Base-by-base conservation (phyloP, 2,329 filamentous ascomycete genomes). In the Neopestalotiopsis rosae region DNA sequence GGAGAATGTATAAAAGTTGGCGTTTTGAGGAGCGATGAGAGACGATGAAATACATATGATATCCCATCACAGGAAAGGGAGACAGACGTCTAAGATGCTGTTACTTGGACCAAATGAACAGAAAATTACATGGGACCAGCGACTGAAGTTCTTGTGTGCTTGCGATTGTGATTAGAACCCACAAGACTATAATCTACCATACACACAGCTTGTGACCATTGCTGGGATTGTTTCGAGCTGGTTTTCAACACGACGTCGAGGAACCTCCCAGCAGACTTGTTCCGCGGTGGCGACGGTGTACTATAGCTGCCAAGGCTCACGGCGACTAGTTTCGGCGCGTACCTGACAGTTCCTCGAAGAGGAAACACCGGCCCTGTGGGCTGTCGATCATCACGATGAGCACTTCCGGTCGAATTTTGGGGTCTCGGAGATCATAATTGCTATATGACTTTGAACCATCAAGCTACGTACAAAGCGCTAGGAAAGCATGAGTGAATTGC, bases 281-380 rank as follows among this genome's bases (percentile, higher is more conserved):
- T 28, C 24, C 24, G 3, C 24, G 24, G 24, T 28, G 24, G 24
- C 24, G 24, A 28, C 24, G 24, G 24, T 28, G 24, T 28, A 28
- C 3, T 28, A 28, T 28, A 59, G 32, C 59, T 62, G 30, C 59
- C 59, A 62, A 62, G 59, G 32, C 40, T 20, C 13, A 62, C 10
- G 12, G 24, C 9, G 28, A 34, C 30, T 62, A 40, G 32, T 40
- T 12, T 34, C 59, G 59, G 32, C 32, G 20, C n/a, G 59, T 62
- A 62, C 59, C 59, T 62, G 59, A 42, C 59, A n/a, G 30, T 40
- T 62, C 30, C 59, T 34, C 30, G 40, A 40, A 42, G 59, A 62
- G 59, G 59, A 5, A 62, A 38, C 34, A 17, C 32, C 59, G 30
- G 59, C 32, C 30, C n/a, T 62, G 14, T 32, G n/a, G 59, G 32